Base-by-base conservation (phyloP, 169 alveolate species). In the Plasmodium gallinaceum region DNA sequence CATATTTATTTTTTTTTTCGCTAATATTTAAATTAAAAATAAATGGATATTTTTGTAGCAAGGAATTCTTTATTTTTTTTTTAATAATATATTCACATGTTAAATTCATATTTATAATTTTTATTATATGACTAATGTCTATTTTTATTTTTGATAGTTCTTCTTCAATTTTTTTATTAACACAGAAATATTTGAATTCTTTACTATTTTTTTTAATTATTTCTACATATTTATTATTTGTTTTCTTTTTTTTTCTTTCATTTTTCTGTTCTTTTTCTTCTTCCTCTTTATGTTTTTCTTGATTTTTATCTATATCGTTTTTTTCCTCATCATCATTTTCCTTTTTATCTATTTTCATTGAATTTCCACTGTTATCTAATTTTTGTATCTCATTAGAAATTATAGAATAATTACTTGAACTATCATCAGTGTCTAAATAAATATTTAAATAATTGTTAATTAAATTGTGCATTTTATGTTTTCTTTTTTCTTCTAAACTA, bases 361-460 rank as follows among this genome's bases (percentile, higher is more conserved):
- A 12, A 16, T 48, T 32, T 18, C 2, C 45, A 45, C n/a, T 58
- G 37, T 54, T 48, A 20, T 60, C 48, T 5, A 22, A 5, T 10
- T 12, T 66, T 54, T 83, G 73, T 22, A 43, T 68, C 10, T 57
- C 83, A 46, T 65, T 68, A 26, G 80, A 20, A 14, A 24, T 54
- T 83, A 83, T 68, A 18, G 85, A 68, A 68, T 83, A 83, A 24
- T 83, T 83, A 83, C 91, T 45, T 32, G 66, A 66, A 22, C 62
- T 48, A 51, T n/a, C 46, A 45, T 75, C 88, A 57, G 52, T 46
- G 42, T 68, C 60, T 16, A 26, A 51, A 57, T 83, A 68, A 51
- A 83, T 83, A 68, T 52, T 52, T 14, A 83, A 32, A 48, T 83
- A 83, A 20, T 66, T 83, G 32, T 68, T 83, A 61, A 83, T 48